These are phyloP conservation scores for Blumeria graminis DNA, from an alignment of 2,329 filamentous ascomycete species.

Conservation along the genomic window DNA sequence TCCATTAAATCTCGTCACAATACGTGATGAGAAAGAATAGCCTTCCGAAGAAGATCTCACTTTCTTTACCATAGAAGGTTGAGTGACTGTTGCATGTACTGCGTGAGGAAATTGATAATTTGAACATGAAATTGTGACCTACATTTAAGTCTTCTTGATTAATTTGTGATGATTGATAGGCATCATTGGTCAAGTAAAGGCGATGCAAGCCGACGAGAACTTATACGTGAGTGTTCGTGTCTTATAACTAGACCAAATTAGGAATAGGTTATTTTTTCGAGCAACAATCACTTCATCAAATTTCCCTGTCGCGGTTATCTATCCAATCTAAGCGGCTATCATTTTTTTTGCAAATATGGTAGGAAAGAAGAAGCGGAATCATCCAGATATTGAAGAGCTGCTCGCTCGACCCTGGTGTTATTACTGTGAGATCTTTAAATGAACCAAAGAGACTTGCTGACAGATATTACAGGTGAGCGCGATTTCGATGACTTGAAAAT, in stretches of 20 bases:
- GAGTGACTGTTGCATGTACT: conserved; percentile 21
- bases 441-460: background rate
- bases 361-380: conserved; percentile 77
- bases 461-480: conserved; percentile 39
- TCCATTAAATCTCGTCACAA: conserved; percentile 21
- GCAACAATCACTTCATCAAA: background rate
- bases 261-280: background rate
- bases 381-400: conserved; percentile 71
- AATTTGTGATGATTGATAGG: background rate
- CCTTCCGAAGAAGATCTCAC: conserved; percentile 22
- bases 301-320: background rate
- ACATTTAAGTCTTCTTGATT: background rate
- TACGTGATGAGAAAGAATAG: conserved; percentile 21
- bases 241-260: background rate
- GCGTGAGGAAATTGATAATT: conserved; percentile 3
- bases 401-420: conserved; percentile 86
- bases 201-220: background rate
- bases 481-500: conserved; percentile 97
- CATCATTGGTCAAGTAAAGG: background rate
- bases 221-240: background rate
- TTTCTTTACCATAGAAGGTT: conserved; percentile 16
- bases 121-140: background rate
- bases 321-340: background rate
- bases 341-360: conserved; percentile 24
- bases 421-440: conserved; percentile 39